Base-by-base conservation (phyloP, 345 rosid genomes). In the Excoecaria cochinchinensis region DNA sequence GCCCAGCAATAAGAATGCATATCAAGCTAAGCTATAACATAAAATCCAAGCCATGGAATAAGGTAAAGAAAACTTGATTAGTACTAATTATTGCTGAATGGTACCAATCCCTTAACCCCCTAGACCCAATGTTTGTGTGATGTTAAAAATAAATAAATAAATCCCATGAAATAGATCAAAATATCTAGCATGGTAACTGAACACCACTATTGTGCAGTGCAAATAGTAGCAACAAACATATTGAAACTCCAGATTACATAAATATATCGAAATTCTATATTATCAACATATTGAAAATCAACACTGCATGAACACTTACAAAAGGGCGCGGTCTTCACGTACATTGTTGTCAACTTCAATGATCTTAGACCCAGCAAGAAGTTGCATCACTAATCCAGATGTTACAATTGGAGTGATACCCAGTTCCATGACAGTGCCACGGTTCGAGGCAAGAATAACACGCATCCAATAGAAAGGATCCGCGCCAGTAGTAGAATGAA, bases 401-500 rank as follows among this genome's bases (percentile, higher is more conserved):
- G 92, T 90, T 17, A 89, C 92, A 64, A 90, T 89, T 6, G 92
- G 94, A 40, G 94, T 88, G 39, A 90, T 90, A 69, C 94, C 94
- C 10, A 90, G 90, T 78, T 90, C 92, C 94, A 90, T 89, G 8
- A 87, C 95, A 39, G 95, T 89, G 4, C 95, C 95, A 70, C 92
- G 94, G 74, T 83, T 90, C 0, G 94, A 90, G 0, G 92, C 94
- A 50, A 90, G 94, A 62, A 89, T 90, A 60, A 89, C 94, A 69
- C 92, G 92, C 90, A 90, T 89, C 94, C 92, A 89, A 53, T 90
- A 89, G 81, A 90, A 90, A 0, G 94, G 94, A 85, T 90, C 90
- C 0, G 91, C 94, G 19, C 91, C 92, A 0, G 92, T 90, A 0
- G 92, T 89, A 4, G 92, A 89, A 46, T 90, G 94, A 1, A 90